Percentiles rank a stretch among this genome's conserved stretches.
These are phyloP conservation scores for Macrolepiota dolichaula DNA, from an alignment of 768 basidiomycete genomes.

Conservation along the genomic window DNA sequence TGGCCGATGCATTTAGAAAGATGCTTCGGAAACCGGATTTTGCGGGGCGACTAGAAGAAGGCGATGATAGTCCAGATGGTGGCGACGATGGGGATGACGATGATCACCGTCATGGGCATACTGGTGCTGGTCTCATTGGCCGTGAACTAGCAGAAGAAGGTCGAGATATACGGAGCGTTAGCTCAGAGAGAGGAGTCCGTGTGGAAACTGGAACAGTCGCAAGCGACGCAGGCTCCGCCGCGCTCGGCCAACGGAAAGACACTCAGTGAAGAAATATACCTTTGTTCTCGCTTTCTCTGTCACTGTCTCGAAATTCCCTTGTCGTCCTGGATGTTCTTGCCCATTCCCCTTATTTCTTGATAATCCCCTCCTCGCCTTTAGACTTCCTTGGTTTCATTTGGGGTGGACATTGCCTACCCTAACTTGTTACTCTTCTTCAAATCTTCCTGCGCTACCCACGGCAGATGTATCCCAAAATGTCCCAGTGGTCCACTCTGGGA, in stretches of 20 bases:
- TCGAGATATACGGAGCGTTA: slow-evolving; percentile 81
- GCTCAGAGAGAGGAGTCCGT: slow-evolving; percentile 73
- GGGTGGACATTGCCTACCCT: neutral
- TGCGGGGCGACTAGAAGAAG: slow-evolving; percentile 67
- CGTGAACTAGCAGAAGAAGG: slow-evolving; percentile 87
- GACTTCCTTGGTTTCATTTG: neutral
- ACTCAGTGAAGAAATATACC: slow-evolving; percentile 1
- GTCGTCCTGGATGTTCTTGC: slow-evolving; percentile 8
- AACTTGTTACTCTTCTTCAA: neutral
- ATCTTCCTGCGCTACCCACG: slow-evolving; percentile 1
- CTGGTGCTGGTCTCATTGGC: slow-evolving; percentile 43
- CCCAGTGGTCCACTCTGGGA: neutral
- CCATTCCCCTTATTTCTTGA: neutral
- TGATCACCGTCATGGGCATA: slow-evolving; percentile 5
- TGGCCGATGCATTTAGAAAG: slow-evolving; percentile 90
- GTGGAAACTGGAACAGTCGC: slow-evolving; percentile 44
- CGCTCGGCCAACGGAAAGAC: slow-evolving; percentile 12
- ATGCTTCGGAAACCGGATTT: slow-evolving; percentile 90
- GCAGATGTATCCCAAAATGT: neutral
- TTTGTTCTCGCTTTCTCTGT: slow-evolving; percentile 4
- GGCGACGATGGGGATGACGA: slow-evolving; percentile 27
- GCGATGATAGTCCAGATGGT: slow-evolving; percentile 51
- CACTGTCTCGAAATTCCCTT: slow-evolving; percentile 7
- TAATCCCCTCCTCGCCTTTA: neutral
- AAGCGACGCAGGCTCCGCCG: slow-evolving; percentile 12